phyloP scores from a whole-genome alignment of 2,329 filamentous ascomycete species.

The Ophioceras dolichostomum region DNA sequence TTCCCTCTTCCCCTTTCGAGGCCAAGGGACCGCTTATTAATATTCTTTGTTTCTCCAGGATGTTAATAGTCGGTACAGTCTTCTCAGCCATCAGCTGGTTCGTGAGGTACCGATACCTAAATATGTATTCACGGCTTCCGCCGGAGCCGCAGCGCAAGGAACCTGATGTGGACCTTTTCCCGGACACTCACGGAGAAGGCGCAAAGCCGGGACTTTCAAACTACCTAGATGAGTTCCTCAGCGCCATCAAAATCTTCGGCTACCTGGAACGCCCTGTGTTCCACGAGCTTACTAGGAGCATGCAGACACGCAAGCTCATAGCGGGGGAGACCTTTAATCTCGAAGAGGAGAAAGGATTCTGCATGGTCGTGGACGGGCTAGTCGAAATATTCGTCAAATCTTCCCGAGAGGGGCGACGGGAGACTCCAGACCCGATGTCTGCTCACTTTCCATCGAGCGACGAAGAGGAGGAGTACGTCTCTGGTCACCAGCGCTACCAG shows the following conservation, averaged over 20 bases:
- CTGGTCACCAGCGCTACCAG: slow-evolving; percentile 76
- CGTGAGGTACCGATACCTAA: slow-evolving; percentile 87
- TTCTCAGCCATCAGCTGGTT: slow-evolving; percentile 88
- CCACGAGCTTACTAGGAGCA: slow-evolving; percentile 91
- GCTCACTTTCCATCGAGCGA: slow-evolving; percentile 36
- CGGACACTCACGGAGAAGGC: slow-evolving; percentile 81
- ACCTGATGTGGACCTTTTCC: slow-evolving; percentile 88
- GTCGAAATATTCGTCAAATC: slow-evolving; percentile 99
- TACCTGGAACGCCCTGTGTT: slow-evolving; percentile 95
- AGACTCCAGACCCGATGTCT: slow-evolving; percentile 13
- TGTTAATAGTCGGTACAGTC: slow-evolving; percentile 64
- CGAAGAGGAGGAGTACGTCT: slow-evolving; percentile 45
- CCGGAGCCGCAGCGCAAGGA: slow-evolving; percentile 94
- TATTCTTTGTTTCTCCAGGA: slow-evolving; percentile 30
- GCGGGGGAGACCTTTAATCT: slow-evolving; percentile 90
- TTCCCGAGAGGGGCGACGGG: slow-evolving; percentile 17
- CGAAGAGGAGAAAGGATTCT: slow-evolving; percentile 97
- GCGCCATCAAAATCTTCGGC: slow-evolving; percentile 97
- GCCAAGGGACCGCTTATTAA: not conserved
- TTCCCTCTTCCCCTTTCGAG: not conserved
- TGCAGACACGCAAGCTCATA: slow-evolving; percentile 95
- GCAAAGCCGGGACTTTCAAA: slow-evolving; percentile 87
- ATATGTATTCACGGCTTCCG: slow-evolving; percentile 90
- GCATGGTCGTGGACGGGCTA: slow-evolving; percentile 87
- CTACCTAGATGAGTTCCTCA: slow-evolving; percentile 94